Conservation (phyloP, 108 stramenopile genomes). For the Skeletonema tropicum region DNA sequence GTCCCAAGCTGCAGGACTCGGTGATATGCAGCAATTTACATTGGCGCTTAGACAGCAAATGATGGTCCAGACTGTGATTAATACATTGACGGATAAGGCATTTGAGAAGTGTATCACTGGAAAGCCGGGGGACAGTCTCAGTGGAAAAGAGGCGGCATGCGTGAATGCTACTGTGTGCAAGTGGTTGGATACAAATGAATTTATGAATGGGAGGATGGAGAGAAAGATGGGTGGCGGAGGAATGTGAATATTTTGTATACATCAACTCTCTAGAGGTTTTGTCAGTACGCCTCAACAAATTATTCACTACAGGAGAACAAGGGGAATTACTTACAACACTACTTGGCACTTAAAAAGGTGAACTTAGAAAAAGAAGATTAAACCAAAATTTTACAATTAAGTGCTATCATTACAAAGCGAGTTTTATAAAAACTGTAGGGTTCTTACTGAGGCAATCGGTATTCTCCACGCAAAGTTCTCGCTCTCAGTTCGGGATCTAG, state of each 20-base stretch:
- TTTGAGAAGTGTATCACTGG: constrained; percentile 80
- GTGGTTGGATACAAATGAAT: constrained; percentile 89
- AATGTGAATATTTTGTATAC: constrained; percentile 6
- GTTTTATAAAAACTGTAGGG: not conserved
- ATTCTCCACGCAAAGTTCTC: constrained; percentile 74
- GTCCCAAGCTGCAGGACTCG: constrained; percentile 38
- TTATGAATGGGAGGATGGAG: constrained; percentile 75
- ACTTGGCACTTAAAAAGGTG: not conserved
- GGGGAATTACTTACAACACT: not conserved
- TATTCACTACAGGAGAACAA: not conserved
- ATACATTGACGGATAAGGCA: constrained; percentile 65
- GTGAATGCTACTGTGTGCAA: constrained; percentile 75
- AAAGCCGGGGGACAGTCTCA: constrained; percentile 56
- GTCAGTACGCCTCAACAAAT: not conserved
- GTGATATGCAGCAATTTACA: constrained; percentile 72
- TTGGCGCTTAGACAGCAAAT: constrained; percentile 74
- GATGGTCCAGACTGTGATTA: constrained; percentile 78
- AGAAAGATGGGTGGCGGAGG: constrained; percentile 61
- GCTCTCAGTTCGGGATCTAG: constrained; percentile 72
- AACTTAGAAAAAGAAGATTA: not conserved
- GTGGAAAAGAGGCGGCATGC: constrained; percentile 74
- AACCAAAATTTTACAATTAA: constrained; percentile 8
- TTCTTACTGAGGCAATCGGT: constrained; percentile 31
- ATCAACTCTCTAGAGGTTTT: not conserved
- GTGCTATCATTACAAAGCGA: constrained; percentile 5